Conservation (phyloP, 2,329 filamentous ascomycete species). For the Ophiostoma australiae region DNA sequence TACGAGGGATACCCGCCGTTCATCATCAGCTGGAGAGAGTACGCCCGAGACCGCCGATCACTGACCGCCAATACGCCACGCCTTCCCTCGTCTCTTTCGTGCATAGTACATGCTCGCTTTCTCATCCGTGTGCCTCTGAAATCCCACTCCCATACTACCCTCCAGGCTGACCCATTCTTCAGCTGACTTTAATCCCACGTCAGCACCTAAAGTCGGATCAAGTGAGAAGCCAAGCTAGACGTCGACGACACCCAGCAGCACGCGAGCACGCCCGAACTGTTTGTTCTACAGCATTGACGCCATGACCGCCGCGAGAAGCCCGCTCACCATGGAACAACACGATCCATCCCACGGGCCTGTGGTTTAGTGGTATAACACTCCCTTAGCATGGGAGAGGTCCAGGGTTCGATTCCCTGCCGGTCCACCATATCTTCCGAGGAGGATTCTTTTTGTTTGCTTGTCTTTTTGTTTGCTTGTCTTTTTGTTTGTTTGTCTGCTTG, state of each 20-base stretch:
- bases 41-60: too few species aligned
- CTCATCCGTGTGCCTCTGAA: too few species aligned
- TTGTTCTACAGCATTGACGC: background rate
- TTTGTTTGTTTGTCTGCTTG: too few species aligned
- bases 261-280: background rate
- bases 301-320: background rate
- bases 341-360: background rate
- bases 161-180: background rate
- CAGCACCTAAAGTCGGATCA: background rate
- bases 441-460: background rate
- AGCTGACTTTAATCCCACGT: background rate
- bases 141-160: background rate
- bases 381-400: conserved; percentile 3
- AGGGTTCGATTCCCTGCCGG: conserved; percentile 5
- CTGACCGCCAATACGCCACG: too few species aligned
- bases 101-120: too few species aligned
- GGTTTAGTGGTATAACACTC: conserved; percentile 3
- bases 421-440: background rate
- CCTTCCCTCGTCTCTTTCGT: too few species aligned
- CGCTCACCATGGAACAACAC: background rate
- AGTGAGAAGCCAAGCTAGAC: background rate
- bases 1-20: too few species aligned
- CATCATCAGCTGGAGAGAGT: background rate
- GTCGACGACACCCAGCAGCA: background rate
- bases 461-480: background rate